Percentiles rank a stretch among this genome's conserved stretches.
Conservation (phyloP, 176 grass and related monocot genomes). For the Bromus sterilis region DNA sequence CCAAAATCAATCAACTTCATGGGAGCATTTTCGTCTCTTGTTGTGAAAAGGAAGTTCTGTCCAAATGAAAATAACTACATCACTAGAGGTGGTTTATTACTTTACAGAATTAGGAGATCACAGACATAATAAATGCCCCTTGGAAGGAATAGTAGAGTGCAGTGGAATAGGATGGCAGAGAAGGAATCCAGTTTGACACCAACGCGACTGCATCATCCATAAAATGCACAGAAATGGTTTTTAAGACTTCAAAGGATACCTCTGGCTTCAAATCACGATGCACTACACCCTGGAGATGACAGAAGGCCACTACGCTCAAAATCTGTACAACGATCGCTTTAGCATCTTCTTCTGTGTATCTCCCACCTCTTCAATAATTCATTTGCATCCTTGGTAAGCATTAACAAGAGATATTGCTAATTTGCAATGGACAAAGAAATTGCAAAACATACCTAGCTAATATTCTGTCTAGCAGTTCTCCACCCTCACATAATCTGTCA, state of each 20-base stretch:
- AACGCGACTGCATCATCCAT: background rate
- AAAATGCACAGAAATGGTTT: conserved; percentile 16
- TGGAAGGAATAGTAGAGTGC: background rate
- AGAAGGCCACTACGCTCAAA: conserved; percentile 85
- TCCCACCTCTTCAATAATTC: conserved; percentile 83
- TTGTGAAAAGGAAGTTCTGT: conserved; percentile 99
- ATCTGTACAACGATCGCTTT: conserved; percentile 97
- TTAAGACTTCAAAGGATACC: conserved; percentile 35
- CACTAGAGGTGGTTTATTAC: conserved; percentile 1
- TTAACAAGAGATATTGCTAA: conserved; percentile 18
- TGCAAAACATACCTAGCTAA: conserved; percentile 69
- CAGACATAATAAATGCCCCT: background rate
- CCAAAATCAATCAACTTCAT: conserved; percentile 99
- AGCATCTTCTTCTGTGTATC: conserved; percentile 96
- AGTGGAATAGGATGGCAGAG: background rate
- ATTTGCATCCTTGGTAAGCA: conserved; percentile 29
- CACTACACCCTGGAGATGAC: conserved; percentile 99
- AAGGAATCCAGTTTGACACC: background rate
- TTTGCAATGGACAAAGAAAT: conserved; percentile 3
- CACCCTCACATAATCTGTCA: conserved; percentile 94
- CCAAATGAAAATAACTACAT: conserved; percentile 32
- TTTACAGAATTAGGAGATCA: background rate
- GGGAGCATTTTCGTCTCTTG: conserved; percentile 76
- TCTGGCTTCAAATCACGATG: conserved; percentile 99
- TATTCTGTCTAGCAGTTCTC: conserved; percentile 95